Percentiles rank a stretch among this genome's conserved stretches.
phyloP scores from a whole-genome alignment of 192 early-diverging fungal genomes.

The Coemansia interrupta region DNA sequence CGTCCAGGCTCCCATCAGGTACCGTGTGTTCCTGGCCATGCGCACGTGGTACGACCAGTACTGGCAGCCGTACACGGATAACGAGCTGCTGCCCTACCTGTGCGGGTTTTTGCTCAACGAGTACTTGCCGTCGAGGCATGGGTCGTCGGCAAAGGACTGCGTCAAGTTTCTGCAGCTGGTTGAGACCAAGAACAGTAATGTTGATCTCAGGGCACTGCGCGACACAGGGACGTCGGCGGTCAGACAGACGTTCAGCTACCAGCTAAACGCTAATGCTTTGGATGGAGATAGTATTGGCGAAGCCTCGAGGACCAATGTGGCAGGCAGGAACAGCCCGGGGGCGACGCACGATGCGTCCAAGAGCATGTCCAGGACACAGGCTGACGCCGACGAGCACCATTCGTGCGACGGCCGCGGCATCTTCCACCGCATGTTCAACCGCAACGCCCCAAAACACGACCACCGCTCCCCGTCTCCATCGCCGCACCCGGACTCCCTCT shows the following conservation, averaged over 20 bases:
- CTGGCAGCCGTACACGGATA: slow-evolving; percentile 59
- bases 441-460: no score
- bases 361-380: no score
- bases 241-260: not conserved
- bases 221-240: not conserved
- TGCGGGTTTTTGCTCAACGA: slow-evolving; percentile 37
- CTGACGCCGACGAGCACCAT: no score
- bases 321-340: no score
- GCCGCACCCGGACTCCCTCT: not conserved
- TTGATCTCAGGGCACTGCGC: slow-evolving; percentile 17
- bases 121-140: slow-evolving; percentile 21
- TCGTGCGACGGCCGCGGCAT: no score
- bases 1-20: slow-evolving; percentile 61
- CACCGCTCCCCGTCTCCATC: no score
- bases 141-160: slow-evolving; percentile 30
- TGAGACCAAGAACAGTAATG: slow-evolving; percentile 8
- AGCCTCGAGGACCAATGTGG: no score
- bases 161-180: slow-evolving; percentile 25
- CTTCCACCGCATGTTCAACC: no score
- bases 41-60: slow-evolving; percentile 81
- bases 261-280: no score
- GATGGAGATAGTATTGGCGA: not conserved
- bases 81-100: slow-evolving; percentile 17
- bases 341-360: no score
- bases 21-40: slow-evolving; percentile 73